Evolutionary conservation across 805 yeast species (phyloP), one percentile per base, ranked within the genome.

Genomic region (Komagataella mondaviorum): DNA sequence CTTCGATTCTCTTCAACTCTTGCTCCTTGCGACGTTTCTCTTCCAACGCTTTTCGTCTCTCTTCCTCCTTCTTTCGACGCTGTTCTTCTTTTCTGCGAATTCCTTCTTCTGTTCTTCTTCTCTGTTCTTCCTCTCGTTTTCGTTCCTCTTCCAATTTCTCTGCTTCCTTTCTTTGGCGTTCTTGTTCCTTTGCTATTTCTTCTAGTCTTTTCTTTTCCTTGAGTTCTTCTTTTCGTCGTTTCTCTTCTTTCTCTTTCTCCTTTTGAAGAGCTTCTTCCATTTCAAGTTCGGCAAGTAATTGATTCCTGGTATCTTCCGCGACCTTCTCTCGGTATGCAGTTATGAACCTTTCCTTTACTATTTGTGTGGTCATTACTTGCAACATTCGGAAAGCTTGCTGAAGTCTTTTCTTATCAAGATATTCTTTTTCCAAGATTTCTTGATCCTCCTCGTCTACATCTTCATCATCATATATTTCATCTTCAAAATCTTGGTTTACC

Each of bases 301-400:
- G 77, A 52, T 73, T 69, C 8, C 84, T 75, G 53, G 83, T 73
- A 58, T 85, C 93, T 54, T 84, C 88, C 10, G 96, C 90, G 48
- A 85, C 78, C 56, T 80, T 84, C 58, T 84, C 90, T 55, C 85
- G 85, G 61, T 83, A 89, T 0, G 95, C 87, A 30, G 76, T 78
- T 59, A 85, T 71, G 36, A 90, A 76, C 47, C 88, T 76, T 56
- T 79, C 81, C 59, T 85, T 87, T 57, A 90, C 75, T 61, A 88
- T 72, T 51, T 87, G 80, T 4, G 93, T 83, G 1, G 90, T 86
- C 52, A 88, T 85, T 51, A 86, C 73, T 59, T 87, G 88, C 55
- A 90, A 76, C 72, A 88, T 76, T 23, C 85, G 80, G 44, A 90
- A 83, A 10, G 91, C 83, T 65, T 89, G 95, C 59, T 80, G 83